Percentiles rank a stretch among this genome's conserved stretches.
These are phyloP conservation scores for Boletus subcaerulescens DNA, from an alignment of 768 basidiomycete species.

Conservation along the genomic window DNA sequence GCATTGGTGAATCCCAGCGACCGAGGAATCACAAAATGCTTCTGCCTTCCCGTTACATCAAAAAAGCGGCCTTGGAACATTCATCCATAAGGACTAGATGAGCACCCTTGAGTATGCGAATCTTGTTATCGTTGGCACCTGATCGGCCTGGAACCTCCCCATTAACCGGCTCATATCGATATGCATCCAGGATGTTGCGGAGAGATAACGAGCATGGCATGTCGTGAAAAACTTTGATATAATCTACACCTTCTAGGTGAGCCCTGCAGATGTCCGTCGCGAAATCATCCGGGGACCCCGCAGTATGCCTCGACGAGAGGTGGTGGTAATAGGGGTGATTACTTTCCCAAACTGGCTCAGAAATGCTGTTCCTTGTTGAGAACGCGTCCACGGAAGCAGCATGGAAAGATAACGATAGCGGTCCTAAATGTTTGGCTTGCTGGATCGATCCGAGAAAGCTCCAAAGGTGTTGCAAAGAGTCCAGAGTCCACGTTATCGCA, in stretches of 20 bases:
- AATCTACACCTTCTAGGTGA: conserved; percentile 38
- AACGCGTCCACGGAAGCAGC: conserved; percentile 22
- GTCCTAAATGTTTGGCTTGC: conserved; percentile 37
- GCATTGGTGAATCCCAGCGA: conserved; percentile 20
- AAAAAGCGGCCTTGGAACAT: conserved; percentile 39
- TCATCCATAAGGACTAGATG: conserved; percentile 49
- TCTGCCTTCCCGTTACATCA: conserved; percentile 35
- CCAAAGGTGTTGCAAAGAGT: conserved; percentile 47
- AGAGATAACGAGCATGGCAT: conserved; percentile 45
- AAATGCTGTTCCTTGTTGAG: conserved; percentile 8
- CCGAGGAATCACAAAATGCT: conserved; percentile 8
- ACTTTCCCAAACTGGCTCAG: conserved; percentile 23
- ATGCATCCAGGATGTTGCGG: conserved; percentile 50
- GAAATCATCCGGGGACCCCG: conserved; percentile 6
- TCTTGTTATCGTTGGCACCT: conserved; percentile 33
- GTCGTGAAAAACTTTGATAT: conserved; percentile 62
- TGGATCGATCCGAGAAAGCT: conserved; percentile 43
- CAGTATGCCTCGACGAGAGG: conserved; percentile 11
- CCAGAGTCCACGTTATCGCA: conserved; percentile 46
- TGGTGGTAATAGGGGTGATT: conserved; percentile 23
- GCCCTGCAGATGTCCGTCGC: conserved; percentile 15
- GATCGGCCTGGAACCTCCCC: conserved; percentile 20
- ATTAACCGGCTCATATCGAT: conserved; percentile 34
- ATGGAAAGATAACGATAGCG: conserved; percentile 51
- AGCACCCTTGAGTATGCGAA: conserved; percentile 47